phyloP scores from a whole-genome alignment of 2,329 filamentous ascomycete species.

The Ophiostoma triangulosporum region DNA sequence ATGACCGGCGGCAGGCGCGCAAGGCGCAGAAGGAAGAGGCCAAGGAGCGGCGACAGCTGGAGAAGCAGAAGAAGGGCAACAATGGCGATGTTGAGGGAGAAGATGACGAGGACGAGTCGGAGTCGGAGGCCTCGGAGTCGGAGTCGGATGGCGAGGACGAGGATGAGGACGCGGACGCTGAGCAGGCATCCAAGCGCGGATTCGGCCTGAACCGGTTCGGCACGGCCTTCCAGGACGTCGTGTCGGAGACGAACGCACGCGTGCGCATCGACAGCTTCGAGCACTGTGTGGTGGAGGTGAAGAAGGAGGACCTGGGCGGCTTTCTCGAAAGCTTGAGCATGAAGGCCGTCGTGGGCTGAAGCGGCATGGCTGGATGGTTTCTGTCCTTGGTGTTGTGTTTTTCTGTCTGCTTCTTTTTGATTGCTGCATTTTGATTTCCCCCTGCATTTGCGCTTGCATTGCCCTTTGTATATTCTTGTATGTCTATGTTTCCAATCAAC shows the following conservation, averaged over 20 bases:
- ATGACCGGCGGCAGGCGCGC: conserved; percentile 43
- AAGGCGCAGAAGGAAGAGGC: conserved; percentile 48
- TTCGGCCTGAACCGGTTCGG: conserved; percentile 83
- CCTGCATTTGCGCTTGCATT: not conserved
- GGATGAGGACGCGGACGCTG: conserved; percentile 28
- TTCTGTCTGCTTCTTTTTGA: not conserved
- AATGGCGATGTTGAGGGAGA: not conserved
- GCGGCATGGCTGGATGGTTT: not conserved
- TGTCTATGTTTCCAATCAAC: not conserved
- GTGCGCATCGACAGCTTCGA: conserved; percentile 95
- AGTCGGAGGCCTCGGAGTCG: conserved; percentile 30
- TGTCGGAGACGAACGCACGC: conserved; percentile 76
- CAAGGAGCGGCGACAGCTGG: conserved; percentile 41
- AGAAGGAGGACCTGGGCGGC: conserved; percentile 80
- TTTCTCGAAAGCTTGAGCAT: conserved; percentile 88
- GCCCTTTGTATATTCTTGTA: not conserved
- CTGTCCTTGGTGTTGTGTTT: not conserved
- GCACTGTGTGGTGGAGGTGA: conserved; percentile 94
- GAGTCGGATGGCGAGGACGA: conserved; percentile 23
- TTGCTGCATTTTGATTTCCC: not conserved
- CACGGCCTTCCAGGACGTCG: conserved; percentile 88
- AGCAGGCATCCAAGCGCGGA: conserved; percentile 23
- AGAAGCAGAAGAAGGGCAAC: conserved; percentile 16
- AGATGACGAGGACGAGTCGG: conserved; percentile 22
- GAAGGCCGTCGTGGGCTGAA: conserved; percentile 64